Percentiles rank a stretch among this genome's conserved stretches.
Conservation (phyloP, 1,284 basidiomycete genomes). For the Vanrija humicola region DNA sequence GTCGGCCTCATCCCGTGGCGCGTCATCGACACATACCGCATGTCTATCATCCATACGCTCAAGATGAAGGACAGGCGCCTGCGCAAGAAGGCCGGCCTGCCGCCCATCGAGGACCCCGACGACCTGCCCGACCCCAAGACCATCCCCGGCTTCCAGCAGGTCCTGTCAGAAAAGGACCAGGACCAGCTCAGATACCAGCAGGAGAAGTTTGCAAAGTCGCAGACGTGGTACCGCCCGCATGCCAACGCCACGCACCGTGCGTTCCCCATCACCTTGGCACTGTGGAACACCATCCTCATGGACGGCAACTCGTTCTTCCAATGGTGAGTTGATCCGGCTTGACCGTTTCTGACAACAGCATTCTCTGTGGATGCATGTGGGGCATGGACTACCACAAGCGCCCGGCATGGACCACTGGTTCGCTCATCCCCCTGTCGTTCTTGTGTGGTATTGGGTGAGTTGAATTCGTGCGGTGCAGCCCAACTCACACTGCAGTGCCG, state of each 20-base stretch:
- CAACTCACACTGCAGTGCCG: conserved; percentile 51
- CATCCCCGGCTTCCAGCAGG: conserved; percentile 65
- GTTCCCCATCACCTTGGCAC: conserved; percentile 66
- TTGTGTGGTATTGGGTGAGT: conserved; percentile 64
- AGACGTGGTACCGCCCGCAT: conserved; percentile 81
- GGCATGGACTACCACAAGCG: conserved; percentile 54
- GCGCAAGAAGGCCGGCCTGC: conserved; percentile 60
- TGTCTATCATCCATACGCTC: conserved; percentile 69
- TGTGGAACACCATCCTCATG: conserved; percentile 55
- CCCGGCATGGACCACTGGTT: conserved; percentile 57
- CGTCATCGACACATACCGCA: conserved; percentile 70
- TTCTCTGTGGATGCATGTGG: conserved; percentile 81
- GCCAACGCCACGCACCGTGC: conserved; percentile 80
- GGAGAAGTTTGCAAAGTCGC: conserved; percentile 43
- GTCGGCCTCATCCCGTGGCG: conserved; percentile 64
- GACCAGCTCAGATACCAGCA: conserved; percentile 61
- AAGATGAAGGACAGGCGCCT: conserved; percentile 59
- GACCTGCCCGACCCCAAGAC: conserved; percentile 72
- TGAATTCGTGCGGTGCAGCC: too few species aligned
- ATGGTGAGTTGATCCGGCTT: conserved; percentile 10
- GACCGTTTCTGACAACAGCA: conserved; percentile 16
- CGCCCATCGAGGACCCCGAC: conserved; percentile 65
- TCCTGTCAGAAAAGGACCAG: conserved; percentile 66
- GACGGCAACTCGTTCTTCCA: conserved; percentile 81
- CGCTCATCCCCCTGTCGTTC: conserved; percentile 71